phyloP scores from a whole-genome alignment of 441 rosid species.

The Erodium moschatum region DNA sequence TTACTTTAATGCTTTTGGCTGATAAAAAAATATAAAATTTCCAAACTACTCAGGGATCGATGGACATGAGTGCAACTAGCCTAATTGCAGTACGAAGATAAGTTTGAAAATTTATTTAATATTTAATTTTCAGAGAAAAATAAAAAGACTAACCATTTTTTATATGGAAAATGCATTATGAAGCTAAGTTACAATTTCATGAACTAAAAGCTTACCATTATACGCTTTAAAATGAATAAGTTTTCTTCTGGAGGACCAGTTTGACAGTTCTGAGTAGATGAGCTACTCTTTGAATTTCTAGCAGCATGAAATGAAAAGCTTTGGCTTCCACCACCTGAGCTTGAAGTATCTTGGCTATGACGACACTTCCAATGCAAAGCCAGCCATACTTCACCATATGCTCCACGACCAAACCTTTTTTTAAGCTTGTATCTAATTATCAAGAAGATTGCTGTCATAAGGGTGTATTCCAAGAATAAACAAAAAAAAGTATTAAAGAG shows the following conservation, averaged over 20 bases:
- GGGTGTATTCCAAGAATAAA: conserved; percentile 9
- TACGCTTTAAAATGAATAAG: conserved; percentile 75
- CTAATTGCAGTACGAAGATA: not conserved
- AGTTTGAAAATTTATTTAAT: not conserved
- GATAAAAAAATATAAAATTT: not conserved
- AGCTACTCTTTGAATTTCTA: conserved; percentile 30
- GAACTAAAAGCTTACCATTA: conserved; percentile 52
- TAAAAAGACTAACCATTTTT: not conserved
- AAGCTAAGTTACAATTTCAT: conserved; percentile 5
- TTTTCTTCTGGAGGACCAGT: conserved; percentile 37
- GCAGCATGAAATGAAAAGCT: conserved; percentile 29
- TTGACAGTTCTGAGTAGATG: conserved; percentile 34
- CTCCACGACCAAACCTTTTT: conserved; percentile 87
- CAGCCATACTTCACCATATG: conserved; percentile 96
- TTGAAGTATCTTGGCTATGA: conserved; percentile 37
- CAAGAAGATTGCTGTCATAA: conserved; percentile 23
- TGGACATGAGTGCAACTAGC: conserved; percentile 7
- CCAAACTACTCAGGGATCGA: not conserved
- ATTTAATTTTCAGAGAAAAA: conserved; percentile 1
- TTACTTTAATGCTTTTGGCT: too few species aligned
- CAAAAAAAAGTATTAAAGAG: not conserved
- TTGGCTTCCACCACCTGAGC: conserved; percentile 34
- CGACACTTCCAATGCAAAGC: conserved; percentile 81
- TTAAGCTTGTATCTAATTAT: conserved; percentile 62
- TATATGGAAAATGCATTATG: conserved; percentile 4